Evolutionary conservation across 1,284 basidiomycete genomes (phyloP).

Genomic region (Pseudozyma sp.): DNA sequence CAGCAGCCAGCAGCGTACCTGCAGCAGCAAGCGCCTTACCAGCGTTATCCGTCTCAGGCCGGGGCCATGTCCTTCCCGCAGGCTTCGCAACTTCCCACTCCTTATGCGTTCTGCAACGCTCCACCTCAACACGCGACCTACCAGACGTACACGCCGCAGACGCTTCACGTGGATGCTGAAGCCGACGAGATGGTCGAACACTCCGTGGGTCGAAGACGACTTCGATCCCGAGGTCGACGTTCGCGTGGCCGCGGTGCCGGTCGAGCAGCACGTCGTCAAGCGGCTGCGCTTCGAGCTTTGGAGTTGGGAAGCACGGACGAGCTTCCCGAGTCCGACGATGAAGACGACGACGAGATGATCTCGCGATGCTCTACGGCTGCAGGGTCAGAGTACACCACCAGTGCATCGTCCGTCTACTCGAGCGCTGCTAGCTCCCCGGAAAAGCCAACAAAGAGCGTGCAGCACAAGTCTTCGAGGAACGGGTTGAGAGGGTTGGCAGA

Average conservation of each 20-base stretch:
- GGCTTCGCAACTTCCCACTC: constrained; percentile 17
- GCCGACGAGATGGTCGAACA: constrained; percentile 1
- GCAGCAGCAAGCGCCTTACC: constrained; percentile 11
- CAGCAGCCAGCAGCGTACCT: constrained; percentile 1
- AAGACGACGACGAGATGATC: constrained; percentile 13
- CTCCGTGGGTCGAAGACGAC: constrained; percentile 18
- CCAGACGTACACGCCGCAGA: neutral
- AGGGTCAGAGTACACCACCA: constrained; percentile 18
- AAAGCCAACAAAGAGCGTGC: constrained; percentile 1
- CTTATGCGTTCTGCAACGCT: constrained; percentile 9
- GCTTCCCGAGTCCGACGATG: constrained; percentile 15
- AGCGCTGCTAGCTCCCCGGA: constrained; percentile 13
- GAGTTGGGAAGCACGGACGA: constrained; percentile 25
- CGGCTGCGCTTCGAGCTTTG: constrained; percentile 46
- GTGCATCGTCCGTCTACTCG: constrained; percentile 15
- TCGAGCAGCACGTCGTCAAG: constrained; percentile 53
- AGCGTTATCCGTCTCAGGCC: neutral
- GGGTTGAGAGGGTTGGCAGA: constrained; percentile 2
- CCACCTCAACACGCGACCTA: constrained; percentile 5
- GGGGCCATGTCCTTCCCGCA: constrained; percentile 2
- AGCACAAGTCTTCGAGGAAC: neutral
- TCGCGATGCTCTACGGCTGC: constrained; percentile 34
- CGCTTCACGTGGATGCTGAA: neutral
- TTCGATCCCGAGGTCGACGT: constrained; percentile 50
- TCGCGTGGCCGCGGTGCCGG: constrained; percentile 58